phyloP scores from a whole-genome alignment of 345 rosid genomes.

The Pelargonium nanum region DNA sequence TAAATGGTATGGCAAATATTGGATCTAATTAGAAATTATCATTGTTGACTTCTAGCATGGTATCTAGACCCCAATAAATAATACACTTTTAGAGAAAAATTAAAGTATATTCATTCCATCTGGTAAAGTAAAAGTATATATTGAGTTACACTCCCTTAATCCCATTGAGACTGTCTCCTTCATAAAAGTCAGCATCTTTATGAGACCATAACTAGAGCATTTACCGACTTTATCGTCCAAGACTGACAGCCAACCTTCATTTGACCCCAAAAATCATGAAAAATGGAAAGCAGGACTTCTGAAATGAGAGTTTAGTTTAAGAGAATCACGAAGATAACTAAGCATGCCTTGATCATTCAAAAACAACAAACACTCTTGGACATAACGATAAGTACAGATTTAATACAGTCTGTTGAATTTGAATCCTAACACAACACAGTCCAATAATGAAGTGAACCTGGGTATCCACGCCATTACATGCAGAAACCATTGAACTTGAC shows the following conservation, averaged over 20 bases:
- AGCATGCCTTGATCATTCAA: neutral
- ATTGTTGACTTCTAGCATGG: neutral
- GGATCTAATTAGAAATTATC: too few relatives aligned
- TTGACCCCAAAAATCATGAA: too few relatives aligned
- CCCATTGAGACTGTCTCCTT: neutral
- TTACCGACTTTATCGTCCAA: too few relatives aligned
- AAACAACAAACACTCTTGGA: neutral
- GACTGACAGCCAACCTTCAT: too few relatives aligned
- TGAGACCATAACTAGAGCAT: too few relatives aligned
- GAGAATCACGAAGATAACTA: neutral
- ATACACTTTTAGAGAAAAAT: neutral
- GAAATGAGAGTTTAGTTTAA: too few relatives aligned
- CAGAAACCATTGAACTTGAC: slow-evolving; percentile 35
- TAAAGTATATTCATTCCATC: neutral
- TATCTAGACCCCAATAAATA: neutral
- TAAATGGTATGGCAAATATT: neutral
- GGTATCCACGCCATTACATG: slow-evolving; percentile 40
- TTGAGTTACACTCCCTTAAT: neutral
- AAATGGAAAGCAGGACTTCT: too few relatives aligned
- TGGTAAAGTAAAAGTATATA: neutral
- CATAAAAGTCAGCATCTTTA: neutral
- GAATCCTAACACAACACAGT: neutral
- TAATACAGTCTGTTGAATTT: neutral
- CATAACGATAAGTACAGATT: neutral
- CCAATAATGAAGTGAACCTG: slow-evolving; percentile 37